Evolutionary conservation across 2,329 filamentous ascomycete genomes (phyloP), one percentile per base, ranked within the genome.

Genomic region (Pestalotiopsis sp.): DNA sequence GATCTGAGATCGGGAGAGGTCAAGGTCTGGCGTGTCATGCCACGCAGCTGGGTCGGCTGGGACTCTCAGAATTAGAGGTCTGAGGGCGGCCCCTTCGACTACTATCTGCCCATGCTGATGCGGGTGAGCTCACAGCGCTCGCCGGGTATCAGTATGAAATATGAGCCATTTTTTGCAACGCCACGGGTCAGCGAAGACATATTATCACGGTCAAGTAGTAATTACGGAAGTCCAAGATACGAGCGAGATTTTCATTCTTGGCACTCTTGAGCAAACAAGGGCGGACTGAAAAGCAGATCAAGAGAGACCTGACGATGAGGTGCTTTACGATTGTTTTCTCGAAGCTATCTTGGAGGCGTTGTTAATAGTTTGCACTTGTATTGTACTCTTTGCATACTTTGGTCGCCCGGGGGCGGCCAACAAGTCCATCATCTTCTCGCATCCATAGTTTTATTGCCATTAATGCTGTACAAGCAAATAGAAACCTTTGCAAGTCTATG

Each of bases 21-120:
- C 75, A 95, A 96, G 84, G 94, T 99, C 70, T 99, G 96, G 96
- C 89, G 96, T 68, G 92, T 98, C 60, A 97, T 98, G 89, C 93
- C 93, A 52, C 88, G 93, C 75, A 91, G 88, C 77, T 99, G 95
- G 94, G 91, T 98, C 66, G 94, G 95, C 27, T 98, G 95, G 96
- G 91, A 68, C 45, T 70, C 68, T 58, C 66, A 60, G 66, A 62
- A 69, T 39, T 70, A 70, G 66, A 65, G 56, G 23, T 39, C 59
- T 36, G 66, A 66, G 49, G 52, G 41, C 7, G n/a, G 14, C 3
- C 68, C 68, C 2, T 66, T 67, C 56, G 67, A 68, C 27, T 70
- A 49, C 49, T 57, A 45, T 31, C 49, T 66, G 66, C 56, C 70
- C 60, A 60, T 67, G 52, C 59, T 67, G 39, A 65, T 69, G 60